A percentile compares a stretch with the other conserved stretches of the same genome.
Conservation (phyloP, 2,329 filamentous ascomycete genomes). For the Curvularia lunata region DNA sequence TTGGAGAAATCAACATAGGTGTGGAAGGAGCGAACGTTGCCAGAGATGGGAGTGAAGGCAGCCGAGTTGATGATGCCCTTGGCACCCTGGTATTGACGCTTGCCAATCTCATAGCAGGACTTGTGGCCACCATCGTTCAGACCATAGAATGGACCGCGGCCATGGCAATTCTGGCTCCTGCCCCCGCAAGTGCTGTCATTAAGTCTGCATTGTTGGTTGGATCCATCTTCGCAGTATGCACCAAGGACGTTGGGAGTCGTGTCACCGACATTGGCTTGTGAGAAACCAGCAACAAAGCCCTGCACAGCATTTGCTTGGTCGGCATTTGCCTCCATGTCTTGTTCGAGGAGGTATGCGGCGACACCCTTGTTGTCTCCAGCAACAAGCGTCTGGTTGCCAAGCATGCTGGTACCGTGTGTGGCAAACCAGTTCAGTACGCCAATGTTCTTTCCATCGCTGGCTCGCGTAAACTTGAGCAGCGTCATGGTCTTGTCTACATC, state of each 20-base stretch:
- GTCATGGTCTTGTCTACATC: conserved; percentile 80
- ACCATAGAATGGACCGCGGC: conserved; percentile 72
- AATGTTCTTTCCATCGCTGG: conserved; percentile 75
- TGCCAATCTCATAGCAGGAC: conserved; percentile 78
- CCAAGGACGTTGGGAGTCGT: conserved; percentile 88
- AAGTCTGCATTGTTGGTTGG: conserved; percentile 69
- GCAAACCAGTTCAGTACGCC: conserved; percentile 90
- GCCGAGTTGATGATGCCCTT: conserved; percentile 62
- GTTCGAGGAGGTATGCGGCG: conserved; percentile 83
- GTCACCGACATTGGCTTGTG: conserved; percentile 89
- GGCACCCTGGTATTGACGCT: conserved; percentile 71
- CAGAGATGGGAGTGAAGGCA: conserved; percentile 61
- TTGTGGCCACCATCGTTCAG: conserved; percentile 69
- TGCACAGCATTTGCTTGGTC: conserved; percentile 57
- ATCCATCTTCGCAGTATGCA: conserved; percentile 87
- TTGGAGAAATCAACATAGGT: conserved; percentile 82
- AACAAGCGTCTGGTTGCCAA: conserved; percentile 88
- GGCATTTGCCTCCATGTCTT: conserved; percentile 61
- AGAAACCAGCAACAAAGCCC: conserved; percentile 88
- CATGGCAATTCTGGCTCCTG: conserved; percentile 73
- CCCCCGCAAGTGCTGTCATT: conserved; percentile 86
- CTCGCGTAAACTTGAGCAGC: conserved; percentile 76
- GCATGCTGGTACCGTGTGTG: conserved; percentile 88
- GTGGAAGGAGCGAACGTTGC: conserved; percentile 79
- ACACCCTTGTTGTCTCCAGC: conserved; percentile 98